phyloP scores from a whole-genome alignment of 2,329 filamentous ascomycete genomes.

The Aspergillus novofumigatus region DNA sequence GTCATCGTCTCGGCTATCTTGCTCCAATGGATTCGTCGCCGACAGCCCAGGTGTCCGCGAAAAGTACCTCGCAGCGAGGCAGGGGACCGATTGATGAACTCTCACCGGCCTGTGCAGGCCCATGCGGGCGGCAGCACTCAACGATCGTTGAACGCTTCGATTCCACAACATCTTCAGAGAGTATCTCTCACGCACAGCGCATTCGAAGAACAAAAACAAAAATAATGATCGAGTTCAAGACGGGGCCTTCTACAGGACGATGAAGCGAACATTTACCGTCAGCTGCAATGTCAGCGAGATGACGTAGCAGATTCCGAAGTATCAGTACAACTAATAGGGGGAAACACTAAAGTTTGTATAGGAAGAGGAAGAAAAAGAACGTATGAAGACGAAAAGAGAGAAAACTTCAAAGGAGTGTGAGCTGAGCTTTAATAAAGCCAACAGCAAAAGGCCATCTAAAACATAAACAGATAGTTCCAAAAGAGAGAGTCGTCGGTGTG shows the following conservation, averaged over 20 bases:
- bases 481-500: background rate
- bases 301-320: constrained; percentile 1
- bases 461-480: background rate
- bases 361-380: constrained; percentile 5
- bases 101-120: constrained; percentile 14
- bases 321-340: constrained; percentile 10
- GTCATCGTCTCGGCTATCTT: constrained; percentile 27
- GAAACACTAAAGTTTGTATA: constrained; percentile 14
- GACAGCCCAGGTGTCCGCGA: constrained; percentile 19
- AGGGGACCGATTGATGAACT: constrained; percentile 7
- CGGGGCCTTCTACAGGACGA: background rate
- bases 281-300: constrained; percentile 4
- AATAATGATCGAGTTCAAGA: background rate
- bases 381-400: constrained; percentile 2
- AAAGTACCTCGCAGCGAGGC: constrained; percentile 20
- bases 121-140: constrained; percentile 15
- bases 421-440: background rate
- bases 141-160: constrained; percentile 20
- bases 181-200: background rate
- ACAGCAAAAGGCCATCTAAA: background rate
- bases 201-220: constrained; percentile 1
- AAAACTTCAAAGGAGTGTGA: background rate
- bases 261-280: constrained; percentile 4
- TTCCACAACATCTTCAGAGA: constrained; percentile 19
- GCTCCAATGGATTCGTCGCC: constrained; percentile 26